Evolutionary conservation across 1,284 basidiomycete genomes (phyloP).

Genomic region (Trichosporon sp.): DNA sequence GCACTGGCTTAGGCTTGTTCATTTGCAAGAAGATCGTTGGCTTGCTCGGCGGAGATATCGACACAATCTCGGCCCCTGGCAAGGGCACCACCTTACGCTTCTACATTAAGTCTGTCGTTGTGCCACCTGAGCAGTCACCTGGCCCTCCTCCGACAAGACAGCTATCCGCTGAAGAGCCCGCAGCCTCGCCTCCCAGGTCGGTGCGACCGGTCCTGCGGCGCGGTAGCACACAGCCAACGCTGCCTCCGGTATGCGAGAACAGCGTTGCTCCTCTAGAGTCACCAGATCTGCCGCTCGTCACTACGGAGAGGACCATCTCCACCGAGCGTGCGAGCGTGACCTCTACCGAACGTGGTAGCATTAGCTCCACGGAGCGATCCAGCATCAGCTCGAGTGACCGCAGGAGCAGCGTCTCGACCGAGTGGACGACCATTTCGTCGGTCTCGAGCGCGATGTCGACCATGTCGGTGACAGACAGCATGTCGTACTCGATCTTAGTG

Average conservation of each 20-base stretch:
- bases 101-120: slow-evolving; percentile 22
- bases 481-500: slow-evolving; percentile 14
- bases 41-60: slow-evolving; percentile 33
- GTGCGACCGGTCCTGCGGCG: background rate
- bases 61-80: slow-evolving; percentile 24
- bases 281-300: background rate
- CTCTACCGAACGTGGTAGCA: background rate
- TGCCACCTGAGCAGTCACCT: background rate
- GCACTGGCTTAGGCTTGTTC: slow-evolving; percentile 37
- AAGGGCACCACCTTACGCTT: slow-evolving; percentile 48
- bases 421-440: background rate
- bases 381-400: background rate
- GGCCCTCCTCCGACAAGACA: background rate
- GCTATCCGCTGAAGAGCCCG: background rate
- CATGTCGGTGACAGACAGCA: background rate
- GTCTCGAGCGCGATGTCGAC: too few species aligned
- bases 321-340: background rate
- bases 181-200: background rate
- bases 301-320: background rate
- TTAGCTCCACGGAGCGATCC: background rate
- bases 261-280: background rate
- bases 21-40: slow-evolving; percentile 30
- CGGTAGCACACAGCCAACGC: too few species aligned
- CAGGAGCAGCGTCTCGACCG: background rate
- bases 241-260: background rate